Evolutionary conservation across 768 basidiomycete genomes (phyloP), one percentile per base, ranked within the genome.

Genomic region (Suillus placidus): DNA sequence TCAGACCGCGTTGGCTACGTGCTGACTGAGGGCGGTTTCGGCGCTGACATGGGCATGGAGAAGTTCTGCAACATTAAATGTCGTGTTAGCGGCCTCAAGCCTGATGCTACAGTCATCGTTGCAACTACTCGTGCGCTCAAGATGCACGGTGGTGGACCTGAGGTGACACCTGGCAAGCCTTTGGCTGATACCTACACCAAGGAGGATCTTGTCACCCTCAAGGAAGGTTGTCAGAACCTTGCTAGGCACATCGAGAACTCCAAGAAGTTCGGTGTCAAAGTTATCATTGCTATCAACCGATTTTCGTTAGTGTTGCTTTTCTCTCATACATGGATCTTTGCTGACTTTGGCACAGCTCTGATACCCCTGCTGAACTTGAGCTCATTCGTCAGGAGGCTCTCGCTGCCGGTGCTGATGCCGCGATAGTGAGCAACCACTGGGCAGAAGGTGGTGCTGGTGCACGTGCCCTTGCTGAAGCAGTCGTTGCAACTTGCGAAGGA

Each of bases 51-150:
- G 89, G 97, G 95, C 45, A 94, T 96, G 94, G 94, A 95, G 80
- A 97, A 99, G 79, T 99, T 99, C 85, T 98, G 94, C 84, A 98
- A 99, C 80, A 98, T 99, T 85, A 99, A 99, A 79, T 98, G 96
- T 78, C 89, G 97, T 66, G 84, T 92, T 65, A 95, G 93, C 67
- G 97, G 96, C 57, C 85, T 99, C 73, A 91, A 83, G 64, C 97
- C 97, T 10, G 94, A 99, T 78, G 97, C 95, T 4, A 91, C 91
- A 43, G 88, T 99, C 70, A 92, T 99, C 71, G 97, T 99, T 62
- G 97, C 97, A 8, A 99, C 97, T 5, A 95, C 97, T 35, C 92
- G 97, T 69, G 97, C 97, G 26, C 82, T 99, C 67, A 99, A 99
- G 85, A 99, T 99, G 97, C 97, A 99, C 76, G 97, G 97, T 51